Evolutionary conservation across 768 basidiomycete genomes (phyloP).

Genomic region (Jaapia argillacea): DNA sequence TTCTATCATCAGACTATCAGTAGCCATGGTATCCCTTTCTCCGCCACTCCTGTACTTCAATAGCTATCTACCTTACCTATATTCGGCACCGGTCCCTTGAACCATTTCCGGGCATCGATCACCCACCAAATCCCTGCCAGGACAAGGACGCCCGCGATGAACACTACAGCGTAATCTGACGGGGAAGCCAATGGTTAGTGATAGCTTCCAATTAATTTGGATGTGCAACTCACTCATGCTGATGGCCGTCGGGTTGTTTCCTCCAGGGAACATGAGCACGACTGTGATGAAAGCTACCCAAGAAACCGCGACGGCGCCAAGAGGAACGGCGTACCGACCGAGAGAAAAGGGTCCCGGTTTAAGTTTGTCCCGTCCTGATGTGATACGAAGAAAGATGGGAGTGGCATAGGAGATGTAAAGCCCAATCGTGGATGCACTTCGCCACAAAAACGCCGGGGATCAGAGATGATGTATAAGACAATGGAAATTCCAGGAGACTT

Average conservation of each 20-base stretch:
- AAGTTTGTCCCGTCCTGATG: slow-evolving; percentile 50
- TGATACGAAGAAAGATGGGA: slow-evolving; percentile 64
- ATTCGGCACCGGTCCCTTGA: slow-evolving; percentile 53
- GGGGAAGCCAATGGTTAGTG: background rate
- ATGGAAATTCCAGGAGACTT: too few relatives aligned
- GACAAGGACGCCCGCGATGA: slow-evolving; percentile 53
- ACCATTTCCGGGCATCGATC: slow-evolving; percentile 61
- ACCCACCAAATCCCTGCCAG: slow-evolving; percentile 59
- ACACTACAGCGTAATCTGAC: slow-evolving; percentile 59
- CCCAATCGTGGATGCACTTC: slow-evolving; percentile 60
- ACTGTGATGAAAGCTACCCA: slow-evolving; percentile 59
- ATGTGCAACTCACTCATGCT: slow-evolving; percentile 42
- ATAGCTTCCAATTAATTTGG: background rate
- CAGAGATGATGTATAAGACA: background rate
- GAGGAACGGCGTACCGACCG: slow-evolving; percentile 48
- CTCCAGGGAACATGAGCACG: slow-evolving; percentile 47
- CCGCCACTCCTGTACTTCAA: too few relatives aligned
- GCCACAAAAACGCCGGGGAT: background rate
- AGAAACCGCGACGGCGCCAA: slow-evolving; percentile 49
- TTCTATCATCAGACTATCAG: too few relatives aligned
- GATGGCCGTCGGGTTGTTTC: slow-evolving; percentile 26
- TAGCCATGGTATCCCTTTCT: too few relatives aligned
- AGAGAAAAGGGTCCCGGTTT: slow-evolving; percentile 51
- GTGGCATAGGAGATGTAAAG: slow-evolving; percentile 58
- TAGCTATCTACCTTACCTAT: background rate